Conservation (phyloP, 2,329 filamentous ascomycete genomes). For the Trichoderma sp. region DNA sequence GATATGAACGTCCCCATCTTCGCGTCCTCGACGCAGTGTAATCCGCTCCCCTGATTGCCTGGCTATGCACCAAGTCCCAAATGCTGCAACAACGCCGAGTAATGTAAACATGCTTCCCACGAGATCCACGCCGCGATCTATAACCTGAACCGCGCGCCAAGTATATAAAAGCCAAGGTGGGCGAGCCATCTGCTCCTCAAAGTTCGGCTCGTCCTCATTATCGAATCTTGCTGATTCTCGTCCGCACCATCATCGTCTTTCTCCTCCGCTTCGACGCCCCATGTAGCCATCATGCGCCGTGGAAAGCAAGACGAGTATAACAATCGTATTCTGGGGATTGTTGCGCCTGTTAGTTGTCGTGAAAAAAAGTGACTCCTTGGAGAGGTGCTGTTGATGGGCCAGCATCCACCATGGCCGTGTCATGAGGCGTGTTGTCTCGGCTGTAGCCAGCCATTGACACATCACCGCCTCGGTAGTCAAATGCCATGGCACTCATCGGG, state of each 20-base stretch:
- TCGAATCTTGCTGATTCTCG: constrained; percentile 14
- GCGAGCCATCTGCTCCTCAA: constrained; percentile 34
- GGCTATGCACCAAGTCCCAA: constrained; percentile 35
- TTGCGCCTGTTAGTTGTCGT: constrained; percentile 44
- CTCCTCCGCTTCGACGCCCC: constrained; percentile 17
- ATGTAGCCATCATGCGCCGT: constrained; percentile 22
- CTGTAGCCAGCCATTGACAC: constrained; percentile 38
- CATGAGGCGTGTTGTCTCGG: constrained; percentile 46
- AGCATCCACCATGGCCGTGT: constrained; percentile 60
- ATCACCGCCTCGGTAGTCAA: constrained; percentile 46
- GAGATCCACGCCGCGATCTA: constrained; percentile 37
- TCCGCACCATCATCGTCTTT: constrained; percentile 12
- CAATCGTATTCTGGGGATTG: background rate
- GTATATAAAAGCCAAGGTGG: constrained; percentile 38
- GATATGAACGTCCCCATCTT: constrained; percentile 23
- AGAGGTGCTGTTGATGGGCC: constrained; percentile 58
- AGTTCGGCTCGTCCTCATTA: constrained; percentile 27
- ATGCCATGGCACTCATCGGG: constrained; percentile 55
- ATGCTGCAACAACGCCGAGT: constrained; percentile 42
- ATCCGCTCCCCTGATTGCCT: constrained; percentile 30
- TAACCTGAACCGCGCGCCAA: constrained; percentile 38
- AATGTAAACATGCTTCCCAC: constrained; percentile 40
- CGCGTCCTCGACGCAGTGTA: constrained; percentile 36
- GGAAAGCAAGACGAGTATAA: background rate
- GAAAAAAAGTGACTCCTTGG: constrained; percentile 54